phyloP scores from a whole-genome alignment of 106 monocot species.

The Dioscorea dumetorum region DNA sequence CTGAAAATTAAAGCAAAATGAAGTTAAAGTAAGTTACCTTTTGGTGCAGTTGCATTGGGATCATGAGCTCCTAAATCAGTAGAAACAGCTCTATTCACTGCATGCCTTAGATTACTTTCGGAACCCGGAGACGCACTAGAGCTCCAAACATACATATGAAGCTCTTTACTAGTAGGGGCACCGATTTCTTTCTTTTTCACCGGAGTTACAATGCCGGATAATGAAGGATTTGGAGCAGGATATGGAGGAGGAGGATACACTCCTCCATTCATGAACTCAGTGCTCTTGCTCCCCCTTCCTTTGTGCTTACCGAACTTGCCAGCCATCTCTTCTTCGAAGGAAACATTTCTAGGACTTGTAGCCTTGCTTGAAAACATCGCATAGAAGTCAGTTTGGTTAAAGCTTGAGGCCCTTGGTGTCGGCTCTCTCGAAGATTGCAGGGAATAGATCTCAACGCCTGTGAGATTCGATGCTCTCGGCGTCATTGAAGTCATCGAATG shows the following conservation, averaged over 20 bases:
- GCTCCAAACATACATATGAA: conserved; percentile 85
- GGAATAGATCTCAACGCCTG: conserved; percentile 43
- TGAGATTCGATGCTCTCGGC: conserved; percentile 42
- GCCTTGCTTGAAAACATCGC: conserved; percentile 24
- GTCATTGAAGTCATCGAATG: conserved; percentile 14
- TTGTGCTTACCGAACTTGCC: conserved; percentile 16
- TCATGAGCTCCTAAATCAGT: conserved; percentile 39
- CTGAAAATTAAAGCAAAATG: neutral
- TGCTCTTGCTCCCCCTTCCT: conserved; percentile 20
- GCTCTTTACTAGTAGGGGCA: conserved; percentile 42
- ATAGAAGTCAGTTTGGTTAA: conserved; percentile 39
- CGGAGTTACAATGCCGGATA: conserved; percentile 5
- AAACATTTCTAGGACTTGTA: conserved; percentile 8
- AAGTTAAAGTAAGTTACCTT: conserved; percentile 18
- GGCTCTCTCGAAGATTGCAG: conserved; percentile 43
- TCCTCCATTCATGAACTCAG: conserved; percentile 18
- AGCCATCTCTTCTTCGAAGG: neutral
- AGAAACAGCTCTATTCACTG: conserved; percentile 46
- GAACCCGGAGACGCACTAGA: conserved; percentile 71
- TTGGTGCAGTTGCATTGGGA: conserved; percentile 14
- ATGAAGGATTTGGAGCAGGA: conserved; percentile 21
- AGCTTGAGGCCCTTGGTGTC: conserved; percentile 39
- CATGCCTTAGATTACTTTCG: conserved; percentile 47
- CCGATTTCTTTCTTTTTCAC: conserved; percentile 1
- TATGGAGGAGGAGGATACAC: conserved; percentile 2